A percentile compares a stretch with the other conserved stretches of the same genome.
These are phyloP conservation scores for Gossypium lobatum DNA, from an alignment of 441 rosid species.

Conservation along the genomic window DNA sequence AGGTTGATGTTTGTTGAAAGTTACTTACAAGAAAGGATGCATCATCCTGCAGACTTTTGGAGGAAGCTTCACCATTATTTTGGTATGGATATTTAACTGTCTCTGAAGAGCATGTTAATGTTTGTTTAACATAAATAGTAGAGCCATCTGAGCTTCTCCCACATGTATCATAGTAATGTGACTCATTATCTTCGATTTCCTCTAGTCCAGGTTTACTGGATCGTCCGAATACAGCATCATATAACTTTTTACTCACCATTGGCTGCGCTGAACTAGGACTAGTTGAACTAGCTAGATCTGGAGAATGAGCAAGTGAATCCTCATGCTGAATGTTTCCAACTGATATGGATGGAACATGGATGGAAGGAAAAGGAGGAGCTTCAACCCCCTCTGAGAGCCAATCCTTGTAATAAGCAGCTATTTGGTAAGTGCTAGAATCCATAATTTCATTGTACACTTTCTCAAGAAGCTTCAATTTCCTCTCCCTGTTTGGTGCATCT, in stretches of 20 bases:
- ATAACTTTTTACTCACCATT: conserved; percentile 50
- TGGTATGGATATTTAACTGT: conserved; percentile 25
- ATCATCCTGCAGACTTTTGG: conserved; percentile 22
- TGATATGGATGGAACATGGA: conserved; percentile 39
- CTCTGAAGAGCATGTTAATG: conserved; percentile 28
- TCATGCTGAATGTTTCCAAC: conserved; percentile 19
- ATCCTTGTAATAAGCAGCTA: conserved; percentile 60
- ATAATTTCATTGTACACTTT: conserved; percentile 48
- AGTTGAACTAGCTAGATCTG: conserved; percentile 28
- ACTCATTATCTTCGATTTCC: conserved; percentile 24
- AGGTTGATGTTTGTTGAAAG: neutral
- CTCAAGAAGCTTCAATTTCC: conserved; percentile 47
- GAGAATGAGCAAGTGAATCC: conserved; percentile 29
- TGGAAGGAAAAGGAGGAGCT: conserved; percentile 45
- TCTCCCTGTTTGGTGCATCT: conserved; percentile 25
- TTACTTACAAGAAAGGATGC: conserved; percentile 33
- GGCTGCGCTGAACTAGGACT: conserved; percentile 39
- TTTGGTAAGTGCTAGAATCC: conserved; percentile 51
- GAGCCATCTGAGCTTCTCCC: conserved; percentile 30
- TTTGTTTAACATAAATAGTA: conserved; percentile 30
- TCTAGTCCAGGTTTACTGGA: conserved; percentile 26
- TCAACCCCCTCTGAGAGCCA: conserved; percentile 59
- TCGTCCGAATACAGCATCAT: conserved; percentile 36
- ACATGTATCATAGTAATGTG: conserved; percentile 12
- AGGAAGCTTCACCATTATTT: conserved; percentile 21